Conservation (phyloP, 1,284 basidiomycete species). For the Ceratobasidium sp. region DNA sequence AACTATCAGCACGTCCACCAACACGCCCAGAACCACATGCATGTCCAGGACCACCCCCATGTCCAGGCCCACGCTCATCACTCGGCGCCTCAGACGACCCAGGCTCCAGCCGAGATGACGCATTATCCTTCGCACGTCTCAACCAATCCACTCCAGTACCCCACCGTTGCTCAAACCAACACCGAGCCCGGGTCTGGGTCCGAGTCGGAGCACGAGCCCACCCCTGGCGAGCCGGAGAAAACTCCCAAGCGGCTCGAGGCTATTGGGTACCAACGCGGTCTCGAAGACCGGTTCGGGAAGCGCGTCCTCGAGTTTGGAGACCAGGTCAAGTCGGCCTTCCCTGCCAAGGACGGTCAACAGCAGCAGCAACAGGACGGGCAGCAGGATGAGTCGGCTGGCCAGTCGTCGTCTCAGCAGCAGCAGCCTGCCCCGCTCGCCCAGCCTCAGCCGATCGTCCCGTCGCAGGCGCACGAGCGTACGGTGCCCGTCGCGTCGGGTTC, state of each 20-base stretch:
- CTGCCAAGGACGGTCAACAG: no score
- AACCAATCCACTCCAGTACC: neutral
- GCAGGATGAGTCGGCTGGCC: no score
- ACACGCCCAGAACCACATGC: neutral
- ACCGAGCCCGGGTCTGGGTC: neutral
- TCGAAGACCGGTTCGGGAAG: neutral
- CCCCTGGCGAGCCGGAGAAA: neutral
- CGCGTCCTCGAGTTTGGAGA: neutral
- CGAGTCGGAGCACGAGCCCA: neutral
- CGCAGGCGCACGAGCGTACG: constrained; percentile 34
- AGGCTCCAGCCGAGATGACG: no score
- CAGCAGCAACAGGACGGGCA: no score
- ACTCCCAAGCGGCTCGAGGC: neutral
- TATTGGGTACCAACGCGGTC: neutral
- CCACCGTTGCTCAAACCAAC: neutral
- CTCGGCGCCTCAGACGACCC: no score
- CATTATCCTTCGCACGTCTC: neutral
- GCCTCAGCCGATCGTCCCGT: constrained; percentile 29
- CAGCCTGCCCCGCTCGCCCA: neutral
- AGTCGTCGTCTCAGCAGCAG: neutral
- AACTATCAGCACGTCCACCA: neutral
- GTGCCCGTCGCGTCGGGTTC: neutral
- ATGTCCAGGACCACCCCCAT: neutral
- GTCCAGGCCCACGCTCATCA: no score
- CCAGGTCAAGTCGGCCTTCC: neutral